These are phyloP conservation scores for Daedaleopsis nitida DNA, from an alignment of 768 basidiomycete species.

Conservation along the genomic window DNA sequence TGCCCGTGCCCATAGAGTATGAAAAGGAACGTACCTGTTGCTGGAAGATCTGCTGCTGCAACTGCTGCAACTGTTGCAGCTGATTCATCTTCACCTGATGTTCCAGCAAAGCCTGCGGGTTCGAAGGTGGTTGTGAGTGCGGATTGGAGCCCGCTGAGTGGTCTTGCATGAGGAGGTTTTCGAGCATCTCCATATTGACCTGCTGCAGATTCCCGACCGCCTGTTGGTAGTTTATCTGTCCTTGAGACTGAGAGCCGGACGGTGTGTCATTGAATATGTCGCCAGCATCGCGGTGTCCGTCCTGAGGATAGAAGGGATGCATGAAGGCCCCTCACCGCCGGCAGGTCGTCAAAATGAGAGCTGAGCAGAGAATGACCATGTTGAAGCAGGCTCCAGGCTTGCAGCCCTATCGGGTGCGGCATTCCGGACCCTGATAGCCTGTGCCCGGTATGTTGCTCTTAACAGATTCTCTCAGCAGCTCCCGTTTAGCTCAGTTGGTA, in stretches of 20 bases:
- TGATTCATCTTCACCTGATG: conserved; percentile 80
- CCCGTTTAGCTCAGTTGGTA: conserved; percentile 46
- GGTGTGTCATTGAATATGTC: conserved; percentile 20
- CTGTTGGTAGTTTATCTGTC: conserved; percentile 21
- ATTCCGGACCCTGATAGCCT: neutral
- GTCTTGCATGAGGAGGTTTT: conserved; percentile 53
- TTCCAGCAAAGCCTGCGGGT: conserved; percentile 55
- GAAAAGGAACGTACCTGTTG: conserved; percentile 62
- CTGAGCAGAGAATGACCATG: neutral
- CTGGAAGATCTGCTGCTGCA: conserved; percentile 85
- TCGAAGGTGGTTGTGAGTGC: conserved; percentile 34
- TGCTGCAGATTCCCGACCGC: conserved; percentile 26
- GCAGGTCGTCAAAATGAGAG: neutral
- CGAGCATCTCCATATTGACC: conserved; percentile 49
- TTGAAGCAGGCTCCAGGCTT: too few species aligned
- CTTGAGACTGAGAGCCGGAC: conserved; percentile 20
- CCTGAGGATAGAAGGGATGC: conserved; percentile 29
- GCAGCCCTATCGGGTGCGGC: too few species aligned
- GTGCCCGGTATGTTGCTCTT: neutral
- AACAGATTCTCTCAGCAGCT: conserved; percentile 1
- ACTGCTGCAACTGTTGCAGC: conserved; percentile 74
- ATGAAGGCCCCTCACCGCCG: conserved; percentile 9
- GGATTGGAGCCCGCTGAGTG: conserved; percentile 14
- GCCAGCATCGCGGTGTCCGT: conserved; percentile 19
- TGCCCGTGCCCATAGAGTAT: neutral